Base-by-base conservation (phyloP, 768 basidiomycete species). In the Phylloporus sp. region DNA sequence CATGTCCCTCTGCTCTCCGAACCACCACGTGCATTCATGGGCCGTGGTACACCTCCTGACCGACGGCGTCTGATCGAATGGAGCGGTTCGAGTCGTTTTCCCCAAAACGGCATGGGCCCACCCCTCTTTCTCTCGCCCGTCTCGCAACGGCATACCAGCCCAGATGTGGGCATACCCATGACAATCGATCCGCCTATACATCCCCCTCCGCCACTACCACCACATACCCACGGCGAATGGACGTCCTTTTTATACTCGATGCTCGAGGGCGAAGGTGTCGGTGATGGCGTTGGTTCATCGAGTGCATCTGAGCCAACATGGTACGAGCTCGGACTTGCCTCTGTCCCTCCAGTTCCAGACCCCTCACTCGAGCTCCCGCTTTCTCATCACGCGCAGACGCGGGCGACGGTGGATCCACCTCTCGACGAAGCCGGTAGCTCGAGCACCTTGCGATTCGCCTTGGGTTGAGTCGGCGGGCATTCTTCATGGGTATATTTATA, bases 11-110 rank as follows among this genome's bases (percentile, higher is more conserved):
- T 66, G 1, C 44, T 66, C 7, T 66, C 64, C 11, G 64, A 66
- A 34, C 64, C 63, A 1, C 60, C 61, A 1, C 64, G 66, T 22
- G 64, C 66, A 3, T 66, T 66, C 28, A 66, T 66, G 64, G 64
- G 64, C 17, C 66, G 64, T 3, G 64, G 64, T 10, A 66, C 64
- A 0, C 64, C 64, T 4, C 64, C 64, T 7, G 66, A 66, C 17
- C 57, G 59, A 35, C 56, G 48, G 14, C 57, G 64, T n/a, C 44
- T 64, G 10, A 34, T 50, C 9, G 64, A 67, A 44, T 66, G 64
- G 64, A 63, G 64, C 7, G 48, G 50, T 1, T 62, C 52, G 11
- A 55, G 35, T 17, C 53, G 55, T 7, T 56, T 54, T 40, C 42
- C 50, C 4, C 9, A 49, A 6, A 48, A 51, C 22, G 59, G 55